Evolutionary conservation across 1,284 basidiomycete genomes (phyloP).

Genomic region (Coriolopsis trogii): DNA sequence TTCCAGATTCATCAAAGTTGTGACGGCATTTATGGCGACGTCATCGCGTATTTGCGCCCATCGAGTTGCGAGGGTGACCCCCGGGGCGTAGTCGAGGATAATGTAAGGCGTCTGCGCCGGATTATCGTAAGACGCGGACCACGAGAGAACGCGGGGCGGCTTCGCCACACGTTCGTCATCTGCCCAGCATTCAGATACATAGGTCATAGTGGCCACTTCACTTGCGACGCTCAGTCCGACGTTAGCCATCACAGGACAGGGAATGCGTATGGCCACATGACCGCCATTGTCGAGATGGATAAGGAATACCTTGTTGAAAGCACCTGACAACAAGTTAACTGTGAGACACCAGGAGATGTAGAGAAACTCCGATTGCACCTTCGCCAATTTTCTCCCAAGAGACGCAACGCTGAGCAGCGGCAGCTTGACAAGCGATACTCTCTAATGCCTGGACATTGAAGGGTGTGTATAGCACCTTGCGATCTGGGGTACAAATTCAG

Average conservation of each 20-base stretch:
- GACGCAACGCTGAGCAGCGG: slow-evolving; percentile 1
- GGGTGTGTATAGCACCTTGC: neutral
- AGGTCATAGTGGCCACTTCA: slow-evolving; percentile 15
- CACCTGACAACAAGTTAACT: neutral
- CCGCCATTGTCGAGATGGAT: slow-evolving; percentile 9
- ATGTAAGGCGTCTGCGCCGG: slow-evolving; percentile 12
- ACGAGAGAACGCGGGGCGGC: slow-evolving; percentile 13
- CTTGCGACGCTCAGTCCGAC: slow-evolving; percentile 8
- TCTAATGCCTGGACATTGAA: slow-evolving; percentile 9
- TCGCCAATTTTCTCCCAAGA: slow-evolving; percentile 6
- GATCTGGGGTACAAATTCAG: neutral
- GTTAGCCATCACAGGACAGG: slow-evolving; percentile 5
- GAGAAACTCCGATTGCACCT: neutral
- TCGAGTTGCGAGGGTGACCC: slow-evolving; percentile 3
- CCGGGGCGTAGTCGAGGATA: slow-evolving; percentile 7
- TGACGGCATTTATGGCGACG: neutral
- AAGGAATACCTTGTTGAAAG: slow-evolving; percentile 10
- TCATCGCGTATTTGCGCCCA: slow-evolving; percentile 4
- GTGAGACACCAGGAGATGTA: neutral
- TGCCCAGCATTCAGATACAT: slow-evolving; percentile 1
- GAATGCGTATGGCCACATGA: slow-evolving; percentile 4
- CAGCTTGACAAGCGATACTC: slow-evolving; percentile 2
- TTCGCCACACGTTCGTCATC: neutral
- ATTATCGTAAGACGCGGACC: slow-evolving; percentile 9
- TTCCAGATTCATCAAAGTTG: neutral